phyloP scores from a whole-genome alignment of 1,284 basidiomycete genomes.

The Xanthoconium separans region DNA sequence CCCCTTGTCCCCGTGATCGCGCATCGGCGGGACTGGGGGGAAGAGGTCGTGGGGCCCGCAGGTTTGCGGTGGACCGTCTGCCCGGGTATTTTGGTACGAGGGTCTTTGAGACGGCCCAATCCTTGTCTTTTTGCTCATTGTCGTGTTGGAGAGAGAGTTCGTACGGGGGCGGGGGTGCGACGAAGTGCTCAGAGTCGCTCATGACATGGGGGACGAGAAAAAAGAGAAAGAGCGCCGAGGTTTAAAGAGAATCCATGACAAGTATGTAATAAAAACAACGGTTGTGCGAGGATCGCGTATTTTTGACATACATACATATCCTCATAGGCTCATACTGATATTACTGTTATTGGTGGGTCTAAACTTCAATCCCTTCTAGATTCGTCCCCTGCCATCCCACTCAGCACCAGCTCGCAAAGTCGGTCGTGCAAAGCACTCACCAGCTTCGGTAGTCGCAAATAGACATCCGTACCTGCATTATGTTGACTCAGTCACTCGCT shows the following conservation, averaged over 20 bases:
- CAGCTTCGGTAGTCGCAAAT: conserved; percentile 77
- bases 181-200: conserved; percentile 26
- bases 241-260: neutral
- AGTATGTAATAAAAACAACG: neutral
- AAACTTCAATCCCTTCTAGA: conserved; percentile 79
- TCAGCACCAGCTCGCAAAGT: neutral
- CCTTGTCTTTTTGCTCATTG: conserved; percentile 47
- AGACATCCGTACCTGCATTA: conserved; percentile 72
- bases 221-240: neutral
- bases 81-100: conserved; percentile 9
- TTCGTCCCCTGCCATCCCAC: conserved; percentile 65
- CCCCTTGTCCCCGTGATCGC: conserved; percentile 15
- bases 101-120: neutral
- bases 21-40: conserved; percentile 21
- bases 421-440: conserved; percentile 43
- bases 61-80: neutral
- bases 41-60: conserved; percentile 25
- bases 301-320: neutral
- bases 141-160: conserved; percentile 54
- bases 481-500: no score
- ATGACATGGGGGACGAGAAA: conserved; percentile 16
- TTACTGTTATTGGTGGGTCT: conserved; percentile 16
- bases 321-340: neutral
- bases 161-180: conserved; percentile 46
- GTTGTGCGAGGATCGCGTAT: no score